These are phyloP conservation scores for Mallotus repandus DNA, from an alignment of 441 rosid species.

Conservation along the genomic window DNA sequence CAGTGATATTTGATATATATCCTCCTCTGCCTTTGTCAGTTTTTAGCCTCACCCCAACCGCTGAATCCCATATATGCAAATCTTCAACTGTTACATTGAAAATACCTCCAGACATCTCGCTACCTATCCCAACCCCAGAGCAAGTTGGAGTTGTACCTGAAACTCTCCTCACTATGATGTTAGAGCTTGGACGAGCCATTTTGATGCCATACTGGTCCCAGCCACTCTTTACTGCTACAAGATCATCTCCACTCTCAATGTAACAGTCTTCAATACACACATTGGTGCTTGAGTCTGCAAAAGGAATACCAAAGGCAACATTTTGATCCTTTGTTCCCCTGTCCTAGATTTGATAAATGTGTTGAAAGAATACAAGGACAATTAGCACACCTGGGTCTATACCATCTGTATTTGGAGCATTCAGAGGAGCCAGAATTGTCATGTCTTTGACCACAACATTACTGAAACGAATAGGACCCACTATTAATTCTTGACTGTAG, in stretches of 20 bases:
- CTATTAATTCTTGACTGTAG: background rate
- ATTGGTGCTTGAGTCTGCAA: slow-evolving; percentile 77
- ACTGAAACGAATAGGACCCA: slow-evolving; percentile 38
- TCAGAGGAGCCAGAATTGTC: slow-evolving; percentile 88
- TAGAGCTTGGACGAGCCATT: slow-evolving; percentile 80
- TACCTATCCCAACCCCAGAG: slow-evolving; percentile 92
- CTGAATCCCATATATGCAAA: slow-evolving; percentile 81
- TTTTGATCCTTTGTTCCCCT: background rate
- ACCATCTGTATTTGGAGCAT: slow-evolving; percentile 97
- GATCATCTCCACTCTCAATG: slow-evolving; percentile 94
- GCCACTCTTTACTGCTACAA: slow-evolving; percentile 91
- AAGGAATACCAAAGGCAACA: slow-evolving; percentile 2
- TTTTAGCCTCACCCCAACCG: slow-evolving; percentile 85
- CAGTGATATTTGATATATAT: slow-evolving; percentile 59
- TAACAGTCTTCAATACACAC: slow-evolving; percentile 92
- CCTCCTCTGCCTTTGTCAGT: slow-evolving; percentile 95
- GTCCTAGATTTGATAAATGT: background rate
- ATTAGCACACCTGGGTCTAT: slow-evolving; percentile 76
- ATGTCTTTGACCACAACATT: slow-evolving; percentile 76
- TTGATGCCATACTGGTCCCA: slow-evolving; percentile 96
- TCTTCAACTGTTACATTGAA: slow-evolving; percentile 64
- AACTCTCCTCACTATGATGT: slow-evolving; percentile 66
- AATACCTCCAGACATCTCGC: slow-evolving; percentile 97
- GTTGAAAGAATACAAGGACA: slow-evolving; percentile 2
- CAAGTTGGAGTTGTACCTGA: slow-evolving; percentile 93